Percentiles rank a stretch among this genome's conserved stretches.
These are phyloP conservation scores for Jacaranda copaia DNA, from an alignment of 257 asterid species.

Conservation along the genomic window DNA sequence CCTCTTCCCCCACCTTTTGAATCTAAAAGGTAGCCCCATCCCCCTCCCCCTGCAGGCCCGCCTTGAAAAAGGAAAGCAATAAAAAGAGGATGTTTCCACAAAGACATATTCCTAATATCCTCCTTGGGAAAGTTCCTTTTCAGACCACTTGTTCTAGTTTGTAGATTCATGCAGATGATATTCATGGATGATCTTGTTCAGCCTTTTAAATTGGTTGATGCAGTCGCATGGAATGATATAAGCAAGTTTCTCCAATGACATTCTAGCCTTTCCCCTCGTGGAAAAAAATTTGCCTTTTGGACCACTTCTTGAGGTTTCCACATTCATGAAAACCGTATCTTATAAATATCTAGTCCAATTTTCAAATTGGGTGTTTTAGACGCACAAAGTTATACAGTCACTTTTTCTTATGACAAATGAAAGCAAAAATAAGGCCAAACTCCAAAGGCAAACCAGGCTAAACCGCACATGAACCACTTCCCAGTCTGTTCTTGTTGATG, in stretches of 20 bases:
- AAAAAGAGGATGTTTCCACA: background rate
- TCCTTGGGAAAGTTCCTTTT: background rate
- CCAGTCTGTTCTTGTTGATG: background rate
- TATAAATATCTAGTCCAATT: background rate
- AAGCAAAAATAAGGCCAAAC: background rate
- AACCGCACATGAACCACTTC: background rate
- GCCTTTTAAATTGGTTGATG: background rate
- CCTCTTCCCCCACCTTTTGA: background rate
- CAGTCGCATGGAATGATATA: background rate
- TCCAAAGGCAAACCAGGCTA: constrained; percentile 4
- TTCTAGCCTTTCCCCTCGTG: background rate
- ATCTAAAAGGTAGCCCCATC: background rate
- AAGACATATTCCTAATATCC: background rate
- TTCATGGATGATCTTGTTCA: background rate
- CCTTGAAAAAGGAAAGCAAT: background rate
- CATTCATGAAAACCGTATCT: background rate
- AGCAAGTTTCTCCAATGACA: constrained; percentile 6
- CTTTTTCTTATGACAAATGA: background rate
- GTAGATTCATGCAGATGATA: background rate
- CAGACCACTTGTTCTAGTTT: background rate
- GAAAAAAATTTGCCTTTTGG: background rate
- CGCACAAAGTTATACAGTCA: background rate
- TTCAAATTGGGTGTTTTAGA: constrained; percentile 9
- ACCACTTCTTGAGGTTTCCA: background rate
- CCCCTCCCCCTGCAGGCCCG: background rate